Evolutionary conservation across 805 yeast genomes (phyloP), one percentile per base, ranked within the genome.

Genomic region (Cyberlindnera euphorbiiphila): DNA sequence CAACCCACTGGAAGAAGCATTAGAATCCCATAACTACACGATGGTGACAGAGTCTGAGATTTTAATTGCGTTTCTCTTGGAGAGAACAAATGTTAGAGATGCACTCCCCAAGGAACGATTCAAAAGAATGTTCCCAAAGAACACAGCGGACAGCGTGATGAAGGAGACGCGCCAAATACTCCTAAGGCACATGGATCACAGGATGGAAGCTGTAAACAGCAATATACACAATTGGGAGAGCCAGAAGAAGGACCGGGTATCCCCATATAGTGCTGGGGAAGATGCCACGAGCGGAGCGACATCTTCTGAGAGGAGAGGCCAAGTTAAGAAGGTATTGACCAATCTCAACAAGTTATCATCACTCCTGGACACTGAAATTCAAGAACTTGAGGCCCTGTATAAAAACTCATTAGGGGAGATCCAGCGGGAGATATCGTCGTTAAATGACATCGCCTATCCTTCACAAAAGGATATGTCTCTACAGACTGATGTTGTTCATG

Each of bases 331-430:
- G 15, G 37, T 23, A 9, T 6, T 15, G 16, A 17, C 16, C 13
- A 34, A 54, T 10, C 45, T 71, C 44, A 43, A 40, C 1, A 34
- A 32, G 6, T 41, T 71, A 19, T 50, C 57, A n/a, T 32, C 47
- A 1, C 49, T 61, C 0, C 20, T 68, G 6, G 59, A 50, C 5
- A 31, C 43, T 0, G 65, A 64, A 23, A 18, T 60, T 11, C 22
- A 39, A 5, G 25, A 23, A 6, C 22, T 44, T 9, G 53, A 64
- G 3, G 57, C 55, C 16, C 45, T 47, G 9, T 41, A 64, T 25
- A 8, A 28, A 11, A 9, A 6, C 6, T 9, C 24, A 5, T 10
- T 36, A 9, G 14, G 25, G 8, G 32, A 54, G 11, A 4, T 23
- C 3, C 10, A 32, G 24, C 45, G 54, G 36, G 66, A 60, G 22